phyloP scores from a whole-genome alignment of 257 asterid species.

The Avicennia marina region DNA sequence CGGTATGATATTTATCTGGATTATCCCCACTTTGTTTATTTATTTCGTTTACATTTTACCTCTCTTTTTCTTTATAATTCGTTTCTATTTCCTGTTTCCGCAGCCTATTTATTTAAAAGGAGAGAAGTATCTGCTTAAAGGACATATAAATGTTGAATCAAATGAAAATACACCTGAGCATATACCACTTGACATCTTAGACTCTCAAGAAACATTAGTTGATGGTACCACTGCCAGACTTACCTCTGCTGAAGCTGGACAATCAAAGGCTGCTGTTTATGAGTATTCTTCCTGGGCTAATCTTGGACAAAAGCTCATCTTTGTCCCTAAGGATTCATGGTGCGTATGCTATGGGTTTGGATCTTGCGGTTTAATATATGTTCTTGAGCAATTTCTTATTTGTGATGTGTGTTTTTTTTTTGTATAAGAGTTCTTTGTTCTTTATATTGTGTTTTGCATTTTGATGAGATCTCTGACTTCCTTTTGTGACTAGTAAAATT shows the following conservation, averaged over 20 bases:
- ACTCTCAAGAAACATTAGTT: slow-evolving; percentile 43
- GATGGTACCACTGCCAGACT: slow-evolving; percentile 48
- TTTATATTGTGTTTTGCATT: no score
- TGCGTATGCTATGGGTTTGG: slow-evolving; percentile 27
- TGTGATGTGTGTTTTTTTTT: background rate
- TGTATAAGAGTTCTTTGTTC: background rate
- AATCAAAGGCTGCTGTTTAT: slow-evolving; percentile 39
- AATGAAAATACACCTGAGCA: slow-evolving; percentile 48
- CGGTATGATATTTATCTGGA: slow-evolving; percentile 38
- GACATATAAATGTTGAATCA: slow-evolving; percentile 54
- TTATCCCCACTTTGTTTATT: slow-evolving; percentile 5
- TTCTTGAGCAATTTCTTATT: slow-evolving; percentile 8
- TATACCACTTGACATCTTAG: slow-evolving; percentile 57
- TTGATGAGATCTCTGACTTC: no score
- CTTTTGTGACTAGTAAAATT: no score
- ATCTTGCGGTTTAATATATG: slow-evolving; percentile 17
- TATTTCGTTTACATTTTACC: background rate
- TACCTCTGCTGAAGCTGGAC: slow-evolving; percentile 41
- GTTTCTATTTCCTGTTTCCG: slow-evolving; percentile 30
- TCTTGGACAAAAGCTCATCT: slow-evolving; percentile 53
- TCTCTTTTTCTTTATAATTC: slow-evolving; percentile 6
- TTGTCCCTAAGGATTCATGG: slow-evolving; percentile 80
- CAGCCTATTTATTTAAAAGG: slow-evolving; percentile 85
- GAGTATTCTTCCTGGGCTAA: slow-evolving; percentile 82
- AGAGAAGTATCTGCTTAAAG: slow-evolving; percentile 79